Evolutionary conservation across 2,329 filamentous ascomycete species (phyloP).

Genomic region (Pseudocercospora vitis): DNA sequence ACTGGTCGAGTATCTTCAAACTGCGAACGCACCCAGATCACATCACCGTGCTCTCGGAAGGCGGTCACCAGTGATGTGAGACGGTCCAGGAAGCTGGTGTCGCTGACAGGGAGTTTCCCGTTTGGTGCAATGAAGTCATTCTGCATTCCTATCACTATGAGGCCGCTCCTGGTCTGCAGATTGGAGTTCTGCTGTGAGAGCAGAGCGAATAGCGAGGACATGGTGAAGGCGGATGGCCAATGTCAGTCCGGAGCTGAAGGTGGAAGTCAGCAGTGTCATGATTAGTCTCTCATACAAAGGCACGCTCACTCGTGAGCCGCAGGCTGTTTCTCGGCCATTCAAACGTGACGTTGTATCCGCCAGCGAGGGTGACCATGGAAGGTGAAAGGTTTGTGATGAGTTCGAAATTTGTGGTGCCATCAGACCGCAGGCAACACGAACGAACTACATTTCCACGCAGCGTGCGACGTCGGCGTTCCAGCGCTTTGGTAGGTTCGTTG

Average conservation of each 20-base stretch:
- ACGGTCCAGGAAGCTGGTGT: conserved; percentile 66
- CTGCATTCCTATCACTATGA: conserved; percentile 84
- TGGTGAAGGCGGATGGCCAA: conserved; percentile 17
- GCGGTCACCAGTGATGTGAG: conserved; percentile 65
- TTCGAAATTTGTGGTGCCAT: conserved; percentile 14
- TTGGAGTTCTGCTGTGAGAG: conserved; percentile 50
- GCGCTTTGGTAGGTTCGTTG: conserved; percentile 19
- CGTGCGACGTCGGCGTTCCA: conserved; percentile 24
- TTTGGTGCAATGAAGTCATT: conserved; percentile 77
- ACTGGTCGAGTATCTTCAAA: conserved; percentile 49
- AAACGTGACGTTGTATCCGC: background rate
- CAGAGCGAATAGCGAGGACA: conserved; percentile 47
- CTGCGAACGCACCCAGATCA: conserved; percentile 83
- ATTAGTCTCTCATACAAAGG: background rate
- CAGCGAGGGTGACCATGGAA: background rate
- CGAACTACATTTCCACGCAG: conserved; percentile 21
- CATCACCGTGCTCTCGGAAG: conserved; percentile 70
- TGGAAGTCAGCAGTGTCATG: background rate
- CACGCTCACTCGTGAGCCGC: background rate
- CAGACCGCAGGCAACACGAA: conserved; percentile 8
- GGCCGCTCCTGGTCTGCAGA: conserved; percentile 63
- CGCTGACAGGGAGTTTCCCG: conserved; percentile 65
- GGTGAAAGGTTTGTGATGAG: conserved; percentile 11
- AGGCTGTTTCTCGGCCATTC: conserved; percentile 7
- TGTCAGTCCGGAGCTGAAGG: background rate